phyloP scores from a whole-genome alignment of 1,284 basidiomycete genomes.

The Sporisorium exsertum region DNA sequence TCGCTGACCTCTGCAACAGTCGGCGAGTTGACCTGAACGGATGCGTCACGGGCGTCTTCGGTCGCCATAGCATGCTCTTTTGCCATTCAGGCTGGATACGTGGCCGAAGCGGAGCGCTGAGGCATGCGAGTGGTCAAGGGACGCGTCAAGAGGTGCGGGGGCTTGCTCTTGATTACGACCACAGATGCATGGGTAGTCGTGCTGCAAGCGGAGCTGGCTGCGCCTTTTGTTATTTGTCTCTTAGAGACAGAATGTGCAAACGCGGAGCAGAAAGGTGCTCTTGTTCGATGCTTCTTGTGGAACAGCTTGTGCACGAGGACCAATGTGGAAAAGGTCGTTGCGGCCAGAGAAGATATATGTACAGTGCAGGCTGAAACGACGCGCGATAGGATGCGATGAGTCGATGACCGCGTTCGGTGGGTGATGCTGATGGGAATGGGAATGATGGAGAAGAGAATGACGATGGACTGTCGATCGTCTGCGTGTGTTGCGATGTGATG shows the following conservation, averaged over 20 bases:
- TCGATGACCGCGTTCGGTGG: too few species aligned
- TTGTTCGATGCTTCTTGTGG: neutral
- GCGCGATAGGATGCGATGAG: neutral
- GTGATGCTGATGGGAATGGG: conserved; percentile 8
- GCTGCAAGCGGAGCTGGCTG: neutral
- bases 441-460: neutral
- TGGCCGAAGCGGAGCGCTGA: neutral
- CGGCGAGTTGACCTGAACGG: conserved; percentile 14
- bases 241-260: neutral
- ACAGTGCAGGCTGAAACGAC: neutral
- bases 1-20: conserved; percentile 8
- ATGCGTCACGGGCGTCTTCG: conserved; percentile 15
- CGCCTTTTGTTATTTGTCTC: neutral
- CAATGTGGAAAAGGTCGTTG: neutral
- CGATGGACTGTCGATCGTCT: conserved; percentile 1
- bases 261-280: neutral
- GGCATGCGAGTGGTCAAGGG: conserved; percentile 13
- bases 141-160: conserved; percentile 10
- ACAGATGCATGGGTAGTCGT: conserved; percentile 19
- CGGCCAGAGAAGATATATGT: neutral
- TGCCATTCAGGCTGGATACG: conserved; percentile 12
- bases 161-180: conserved; percentile 9
- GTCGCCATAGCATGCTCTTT: conserved; percentile 40
- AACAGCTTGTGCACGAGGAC: neutral
- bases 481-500: conserved; percentile 15